phyloP scores from a whole-genome alignment of 2,329 filamentous ascomycete species.

The Ceratocystis colombiana region DNA sequence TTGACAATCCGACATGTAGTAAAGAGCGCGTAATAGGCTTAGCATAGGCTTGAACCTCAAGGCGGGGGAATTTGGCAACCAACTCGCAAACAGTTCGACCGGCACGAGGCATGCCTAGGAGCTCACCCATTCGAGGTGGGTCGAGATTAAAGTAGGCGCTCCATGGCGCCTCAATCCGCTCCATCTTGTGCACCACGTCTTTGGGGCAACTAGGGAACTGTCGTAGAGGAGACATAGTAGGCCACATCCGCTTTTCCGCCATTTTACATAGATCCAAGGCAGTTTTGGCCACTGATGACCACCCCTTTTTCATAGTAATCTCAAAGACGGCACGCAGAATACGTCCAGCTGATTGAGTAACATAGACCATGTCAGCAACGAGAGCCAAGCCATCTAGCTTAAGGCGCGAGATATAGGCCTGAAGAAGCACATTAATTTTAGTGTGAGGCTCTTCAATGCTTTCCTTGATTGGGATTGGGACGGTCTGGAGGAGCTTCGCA shows the following conservation, averaged over 20 bases:
- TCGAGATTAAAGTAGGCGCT: slow-evolving; percentile 91
- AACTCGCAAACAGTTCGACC: slow-evolving; percentile 76
- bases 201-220: slow-evolving; percentile 76
- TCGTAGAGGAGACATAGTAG: slow-evolving; percentile 89
- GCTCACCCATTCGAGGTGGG: slow-evolving; percentile 88
- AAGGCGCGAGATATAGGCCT: slow-evolving; percentile 91
- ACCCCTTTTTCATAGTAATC: slow-evolving; percentile 93
- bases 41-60: slow-evolving; percentile 86
- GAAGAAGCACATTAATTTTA: slow-evolving; percentile 95
- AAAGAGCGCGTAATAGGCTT: slow-evolving; percentile 92
- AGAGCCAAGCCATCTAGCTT: slow-evolving; percentile 87
- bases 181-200: slow-evolving; percentile 83
- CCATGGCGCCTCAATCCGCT: slow-evolving; percentile 92
- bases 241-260: slow-evolving; percentile 99
- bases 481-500: slow-evolving; percentile 76
- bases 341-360: slow-evolving; percentile 93
- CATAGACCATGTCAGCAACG: slow-evolving; percentile 98
- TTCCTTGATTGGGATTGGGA: slow-evolving; percentile 95
- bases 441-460: slow-evolving; percentile 92
- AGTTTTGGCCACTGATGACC: slow-evolving; percentile 84
- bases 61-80: slow-evolving; percentile 82
- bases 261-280: slow-evolving; percentile 95
- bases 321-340: slow-evolving; percentile 94
- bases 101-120: slow-evolving; percentile 80
- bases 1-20: slow-evolving; percentile 78